phyloP scores from a whole-genome alignment of 257 asterid genomes.

The Marsdenia floribunda region DNA sequence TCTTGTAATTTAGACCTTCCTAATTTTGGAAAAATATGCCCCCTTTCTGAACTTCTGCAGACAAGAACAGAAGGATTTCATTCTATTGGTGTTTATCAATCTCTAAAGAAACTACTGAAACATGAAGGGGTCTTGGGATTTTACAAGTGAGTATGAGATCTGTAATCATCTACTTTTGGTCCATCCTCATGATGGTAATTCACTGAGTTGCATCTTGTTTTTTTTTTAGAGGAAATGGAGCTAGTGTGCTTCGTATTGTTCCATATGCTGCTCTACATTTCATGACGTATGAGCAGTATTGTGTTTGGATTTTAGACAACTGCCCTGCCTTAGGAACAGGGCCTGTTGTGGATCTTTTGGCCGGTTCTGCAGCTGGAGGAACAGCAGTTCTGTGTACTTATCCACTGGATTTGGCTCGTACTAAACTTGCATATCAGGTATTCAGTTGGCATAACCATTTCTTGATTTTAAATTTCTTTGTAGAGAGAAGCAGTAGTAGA shows the following conservation, averaged over 20 bases:
- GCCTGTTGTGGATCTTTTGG: slow-evolving; percentile 86
- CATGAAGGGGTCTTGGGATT: slow-evolving; percentile 90
- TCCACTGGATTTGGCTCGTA: slow-evolving; percentile 96
- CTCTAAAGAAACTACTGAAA: slow-evolving; percentile 74
- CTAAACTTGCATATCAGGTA: slow-evolving; percentile 99
- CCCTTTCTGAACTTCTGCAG: slow-evolving; percentile 27
- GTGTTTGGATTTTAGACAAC: slow-evolving; percentile 67
- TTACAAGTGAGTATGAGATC: slow-evolving; percentile 52
- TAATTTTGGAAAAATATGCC: slow-evolving; percentile 3
- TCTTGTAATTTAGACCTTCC: slow-evolving; percentile 6
- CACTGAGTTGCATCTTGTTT: background rate
- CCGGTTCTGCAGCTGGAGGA: slow-evolving; percentile 97
- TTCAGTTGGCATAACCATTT: background rate
- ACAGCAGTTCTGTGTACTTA: slow-evolving; percentile 98
- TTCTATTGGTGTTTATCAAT: slow-evolving; percentile 72
- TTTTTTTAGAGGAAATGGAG: slow-evolving; percentile 85
- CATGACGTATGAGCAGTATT: slow-evolving; percentile 91
- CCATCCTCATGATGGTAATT: background rate
- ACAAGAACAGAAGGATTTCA: slow-evolving; percentile 87
- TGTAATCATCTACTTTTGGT: background rate
- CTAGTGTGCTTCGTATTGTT: slow-evolving; percentile 88
- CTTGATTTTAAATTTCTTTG: background rate
- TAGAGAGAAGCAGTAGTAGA: background rate
- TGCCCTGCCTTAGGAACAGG: slow-evolving; percentile 75
- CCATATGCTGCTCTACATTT: slow-evolving; percentile 97